phyloP scores from a whole-genome alignment of 352 stramenopile species.

The Phytophthora quininea region DNA sequence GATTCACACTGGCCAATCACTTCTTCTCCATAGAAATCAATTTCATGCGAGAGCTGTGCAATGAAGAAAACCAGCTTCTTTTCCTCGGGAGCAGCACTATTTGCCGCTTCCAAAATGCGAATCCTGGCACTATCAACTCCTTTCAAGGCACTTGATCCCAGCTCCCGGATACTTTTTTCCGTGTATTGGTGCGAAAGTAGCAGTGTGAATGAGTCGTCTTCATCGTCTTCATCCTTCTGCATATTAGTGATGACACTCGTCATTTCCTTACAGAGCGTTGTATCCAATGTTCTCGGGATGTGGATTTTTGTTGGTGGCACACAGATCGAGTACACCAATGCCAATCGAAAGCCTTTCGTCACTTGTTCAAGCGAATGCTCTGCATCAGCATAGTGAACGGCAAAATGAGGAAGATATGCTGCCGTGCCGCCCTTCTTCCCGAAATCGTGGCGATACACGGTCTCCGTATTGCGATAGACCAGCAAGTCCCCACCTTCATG shows the following conservation, averaged over 20 bases:
- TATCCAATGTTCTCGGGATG: too few species aligned
- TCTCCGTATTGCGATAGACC: constrained; percentile 13
- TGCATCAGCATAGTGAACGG: too few species aligned
- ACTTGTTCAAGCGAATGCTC: too few species aligned
- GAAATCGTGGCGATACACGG: constrained; percentile 24
- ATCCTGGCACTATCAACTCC: constrained; percentile 21
- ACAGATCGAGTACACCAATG: too few species aligned
- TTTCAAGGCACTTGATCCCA: constrained; percentile 20
- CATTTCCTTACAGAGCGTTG: neutral
- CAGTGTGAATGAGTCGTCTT: constrained; percentile 34
- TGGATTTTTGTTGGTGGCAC: too few species aligned
- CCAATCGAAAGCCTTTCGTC: too few species aligned
- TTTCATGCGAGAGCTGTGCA: constrained; percentile 8
- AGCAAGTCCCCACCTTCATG: constrained; percentile 31
- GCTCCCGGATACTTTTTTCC: constrained; percentile 16
- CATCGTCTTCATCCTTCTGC: constrained; percentile 17
- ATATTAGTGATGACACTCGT: constrained; percentile 29
- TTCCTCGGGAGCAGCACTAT: neutral
- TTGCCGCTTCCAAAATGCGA: constrained; percentile 10
- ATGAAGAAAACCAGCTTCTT: constrained; percentile 20
- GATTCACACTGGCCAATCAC: neutral
- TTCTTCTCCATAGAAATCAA: constrained; percentile 10
- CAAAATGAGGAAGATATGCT: neutral
- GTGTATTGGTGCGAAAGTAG: constrained; percentile 28
- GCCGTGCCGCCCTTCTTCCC: constrained; percentile 19